Evolutionary conservation across 805 yeast genomes (phyloP), one percentile per base, ranked within the genome.

Genomic region (Lipomyces mesembrius): DNA sequence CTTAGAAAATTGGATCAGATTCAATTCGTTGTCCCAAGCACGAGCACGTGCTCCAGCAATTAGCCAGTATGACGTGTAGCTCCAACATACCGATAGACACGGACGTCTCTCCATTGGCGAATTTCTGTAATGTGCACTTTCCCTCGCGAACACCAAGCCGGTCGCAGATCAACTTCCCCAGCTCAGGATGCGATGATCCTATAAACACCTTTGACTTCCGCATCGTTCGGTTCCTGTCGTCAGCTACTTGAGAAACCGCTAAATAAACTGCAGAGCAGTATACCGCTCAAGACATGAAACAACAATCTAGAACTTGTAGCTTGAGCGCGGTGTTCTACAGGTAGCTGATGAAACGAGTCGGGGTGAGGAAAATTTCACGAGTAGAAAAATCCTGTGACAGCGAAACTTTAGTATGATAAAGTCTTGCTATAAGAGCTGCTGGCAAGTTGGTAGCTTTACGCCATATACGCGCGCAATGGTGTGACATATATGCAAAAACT

Each of bases 131-230:
- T 9, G 95, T 87, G 76, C 96, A 91, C 35, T 97, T 96, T 35
- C 98, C 98, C 11, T 97, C 92, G 75, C 91, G 91, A 55, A 92
- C 92, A 46, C 98, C 98, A 55, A 95, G 82, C 63, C 93, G 84
- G 67, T 91, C 91, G 80, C 99, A 95, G 56, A 95, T 96, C 70
- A 91, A 83, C 69, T 86, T 83, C 52, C 99, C 99, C 74, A 95
- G 83, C 76, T 92, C 97, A 14, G 98, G 97, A 79, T 95, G 99
- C 63, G 98, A 93, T 67, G 91, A 88, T 57, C 99, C 99, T 65
- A 95, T 96, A 79, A 95, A 95, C 57, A 95, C 91, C 79, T 95
- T 94, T 77, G 97, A 92, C 87, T 93, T 92, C 79, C 98, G 92
- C 99, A 95, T 95, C 22, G 49, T 43, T 43, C 49, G 9, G 49